These are phyloP conservation scores for Metschnikowia colocasiae DNA, from an alignment of 805 yeast species.

Conservation along the genomic window DNA sequence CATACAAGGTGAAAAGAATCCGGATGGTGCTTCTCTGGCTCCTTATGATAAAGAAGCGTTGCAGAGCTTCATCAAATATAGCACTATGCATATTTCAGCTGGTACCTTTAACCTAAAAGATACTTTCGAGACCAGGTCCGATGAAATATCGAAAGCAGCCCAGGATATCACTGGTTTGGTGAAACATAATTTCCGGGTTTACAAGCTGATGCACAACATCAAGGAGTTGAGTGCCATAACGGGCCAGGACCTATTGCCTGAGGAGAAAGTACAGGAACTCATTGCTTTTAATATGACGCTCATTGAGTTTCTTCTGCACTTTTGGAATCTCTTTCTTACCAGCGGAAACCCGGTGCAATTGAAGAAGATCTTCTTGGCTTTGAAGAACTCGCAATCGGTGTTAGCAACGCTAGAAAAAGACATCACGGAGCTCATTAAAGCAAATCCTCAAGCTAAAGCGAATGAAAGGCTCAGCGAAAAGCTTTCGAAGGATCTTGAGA, in stretches of 20 bases:
- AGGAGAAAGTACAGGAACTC: conserved; percentile 29
- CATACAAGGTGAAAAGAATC: conserved; percentile 16
- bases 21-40: conserved; percentile 1
- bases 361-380: conserved; percentile 34
- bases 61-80: conserved; percentile 13
- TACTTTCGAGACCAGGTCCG: conserved; percentile 27
- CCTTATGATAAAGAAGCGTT: conserved; percentile 7
- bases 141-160: conserved; percentile 41
- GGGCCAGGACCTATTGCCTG: conserved; percentile 35
- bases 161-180: conserved; percentile 45
- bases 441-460: conserved; percentile 18
- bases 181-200: conserved; percentile 53
- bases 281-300: conserved; percentile 37
- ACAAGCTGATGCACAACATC: conserved; percentile 30
- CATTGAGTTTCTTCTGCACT: conserved; percentile 42
- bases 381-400: conserved; percentile 33
- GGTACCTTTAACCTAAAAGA: conserved; percentile 26
- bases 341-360: conserved; percentile 38
- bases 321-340: conserved; percentile 37
- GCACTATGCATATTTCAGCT: conserved; percentile 15
- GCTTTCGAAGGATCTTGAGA: conserved; percentile 29
- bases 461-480: conserved; percentile 34
- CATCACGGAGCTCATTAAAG: conserved; percentile 13
- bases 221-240: conserved; percentile 14
- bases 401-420: conserved; percentile 27